Conservation (phyloP, 305 asterid species). For the Fraxinus baroniana region DNA sequence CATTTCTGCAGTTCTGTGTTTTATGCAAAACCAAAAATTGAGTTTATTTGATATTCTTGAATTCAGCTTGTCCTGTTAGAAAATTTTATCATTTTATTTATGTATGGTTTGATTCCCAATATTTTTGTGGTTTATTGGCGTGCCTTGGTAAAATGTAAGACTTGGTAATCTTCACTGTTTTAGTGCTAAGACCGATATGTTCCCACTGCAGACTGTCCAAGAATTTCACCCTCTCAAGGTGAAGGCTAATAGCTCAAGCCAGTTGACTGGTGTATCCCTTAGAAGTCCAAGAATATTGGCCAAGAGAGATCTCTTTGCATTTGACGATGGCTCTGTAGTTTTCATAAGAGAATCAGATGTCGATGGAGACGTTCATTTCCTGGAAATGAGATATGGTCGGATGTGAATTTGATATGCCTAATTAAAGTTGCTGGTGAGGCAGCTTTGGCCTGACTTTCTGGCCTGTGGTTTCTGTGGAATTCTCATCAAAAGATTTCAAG, state of each 20-base stretch:
- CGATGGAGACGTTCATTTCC: constrained; percentile 40
- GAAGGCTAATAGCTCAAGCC: constrained; percentile 20
- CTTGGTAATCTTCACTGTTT: neutral
- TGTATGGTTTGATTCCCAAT: neutral
- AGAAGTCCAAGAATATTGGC: constrained; percentile 27
- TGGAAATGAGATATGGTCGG: constrained; percentile 36
- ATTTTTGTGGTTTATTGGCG: neutral
- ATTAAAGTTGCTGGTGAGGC: constrained; percentile 46
- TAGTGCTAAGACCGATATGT: neutral
- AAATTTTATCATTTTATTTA: too few species aligned
- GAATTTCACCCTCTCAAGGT: constrained; percentile 38
- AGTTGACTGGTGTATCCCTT: constrained; percentile 14
- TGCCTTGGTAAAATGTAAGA: neutral
- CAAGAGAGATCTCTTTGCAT: constrained; percentile 32
- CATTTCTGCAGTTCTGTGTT: neutral
- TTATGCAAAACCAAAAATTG: neutral
- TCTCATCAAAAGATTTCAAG: constrained; percentile 11
- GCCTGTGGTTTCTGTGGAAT: constrained; percentile 43
- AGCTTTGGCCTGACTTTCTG: constrained; percentile 52
- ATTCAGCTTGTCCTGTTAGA: neutral
- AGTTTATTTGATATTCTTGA: neutral
- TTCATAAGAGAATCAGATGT: constrained; percentile 49
- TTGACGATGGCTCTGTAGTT: constrained; percentile 57
- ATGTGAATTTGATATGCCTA: constrained; percentile 44
- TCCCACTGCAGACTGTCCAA: constrained; percentile 45